phyloP scores from a whole-genome alignment of 1,284 basidiomycete species.

The Sanghuangporus weigelae region DNA sequence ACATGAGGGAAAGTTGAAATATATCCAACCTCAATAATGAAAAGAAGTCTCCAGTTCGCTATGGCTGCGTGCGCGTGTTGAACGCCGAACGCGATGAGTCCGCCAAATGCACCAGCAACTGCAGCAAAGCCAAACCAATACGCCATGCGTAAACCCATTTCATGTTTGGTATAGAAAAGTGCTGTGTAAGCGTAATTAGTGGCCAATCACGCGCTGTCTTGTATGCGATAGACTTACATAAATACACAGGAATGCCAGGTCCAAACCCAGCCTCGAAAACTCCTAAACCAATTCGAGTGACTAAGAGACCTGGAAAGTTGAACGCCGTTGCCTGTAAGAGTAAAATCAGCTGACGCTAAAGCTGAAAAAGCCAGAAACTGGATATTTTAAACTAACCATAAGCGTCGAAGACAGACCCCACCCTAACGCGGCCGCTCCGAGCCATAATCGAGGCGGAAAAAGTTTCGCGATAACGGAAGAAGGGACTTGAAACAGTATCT shows the following conservation, averaged over 20 bases:
- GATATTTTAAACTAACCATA: slow-evolving; percentile 40
- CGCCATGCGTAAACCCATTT: slow-evolving; percentile 68
- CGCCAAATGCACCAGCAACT: slow-evolving; percentile 75
- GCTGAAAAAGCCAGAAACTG: background rate
- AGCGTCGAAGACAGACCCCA: slow-evolving; percentile 68
- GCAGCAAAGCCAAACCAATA: slow-evolving; percentile 80
- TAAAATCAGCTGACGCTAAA: background rate
- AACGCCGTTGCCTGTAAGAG: slow-evolving; percentile 48
- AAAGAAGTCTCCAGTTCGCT: slow-evolving; percentile 62
- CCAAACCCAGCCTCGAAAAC: slow-evolving; percentile 72
- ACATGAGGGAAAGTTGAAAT: background rate
- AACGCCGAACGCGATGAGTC: slow-evolving; percentile 68
- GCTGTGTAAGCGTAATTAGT: slow-evolving; percentile 34
- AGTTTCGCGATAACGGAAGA: slow-evolving; percentile 62
- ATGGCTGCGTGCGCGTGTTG: slow-evolving; percentile 49
- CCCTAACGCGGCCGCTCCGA: slow-evolving; percentile 57
- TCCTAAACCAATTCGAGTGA: slow-evolving; percentile 55
- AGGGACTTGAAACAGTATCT: slow-evolving; percentile 69
- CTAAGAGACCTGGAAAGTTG: slow-evolving; percentile 50
- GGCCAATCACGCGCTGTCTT: background rate
- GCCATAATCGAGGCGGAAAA: slow-evolving; percentile 59
- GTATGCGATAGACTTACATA: slow-evolving; percentile 41
- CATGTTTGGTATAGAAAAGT: slow-evolving; percentile 69
- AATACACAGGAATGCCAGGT: slow-evolving; percentile 70
- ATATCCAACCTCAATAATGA: slow-evolving; percentile 63